Evolutionary conservation across 495 filamentous ascomycete species (phyloP), one percentile per base, ranked within the genome.

Genomic region (Aspergillus hancockii): DNA sequence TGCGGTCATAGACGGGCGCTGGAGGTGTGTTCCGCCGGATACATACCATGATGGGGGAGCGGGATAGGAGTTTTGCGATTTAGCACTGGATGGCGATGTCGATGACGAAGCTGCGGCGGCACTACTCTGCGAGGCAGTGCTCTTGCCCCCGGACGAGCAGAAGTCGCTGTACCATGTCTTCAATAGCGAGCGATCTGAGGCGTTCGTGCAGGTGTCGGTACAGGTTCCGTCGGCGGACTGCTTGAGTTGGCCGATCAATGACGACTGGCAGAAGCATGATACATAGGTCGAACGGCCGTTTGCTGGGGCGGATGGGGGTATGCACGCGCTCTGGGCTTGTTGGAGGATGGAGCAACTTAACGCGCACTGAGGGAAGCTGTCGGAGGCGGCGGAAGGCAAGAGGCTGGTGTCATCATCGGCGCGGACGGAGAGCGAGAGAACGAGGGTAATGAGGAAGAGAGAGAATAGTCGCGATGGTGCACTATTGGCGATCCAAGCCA

Each of bases 181-280:
- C 43, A 87, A 55, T 31, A 72, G 52, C 25, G 66, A 18, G 50
- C 73, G 70, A 61, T 80, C 78, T 31, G 67, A 58, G 14, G 70
- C 34, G 31, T 34, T 67, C 38, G 74, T 63, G 59, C 78, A 78
- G 49, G 67, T 68, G 19, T 71, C 54, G 49, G 71, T 70, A 61
- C 79, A 80, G 23, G 71, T 64, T 12, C 67, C 65, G 23, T 62
- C 57, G 4, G 68, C 60, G 38, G 70, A 71, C 19, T 63, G 63
- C 45, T 81, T 68, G 22, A 84, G 69, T 9, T 64, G 58, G 14
- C 66, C 67, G 12, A 85, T 71, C 3, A 75, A 55, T 12, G 68
- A 56, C 13, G 78, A 82, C 59, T 79, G 71, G 68, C 84, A 87
- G 71, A 86, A 83, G 63, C 84, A 87, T 23, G 75, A 75, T 55